Evolutionary conservation across 352 stramenopile genomes (phyloP).

Genomic region (Aphanomyces cochlioides): DNA sequence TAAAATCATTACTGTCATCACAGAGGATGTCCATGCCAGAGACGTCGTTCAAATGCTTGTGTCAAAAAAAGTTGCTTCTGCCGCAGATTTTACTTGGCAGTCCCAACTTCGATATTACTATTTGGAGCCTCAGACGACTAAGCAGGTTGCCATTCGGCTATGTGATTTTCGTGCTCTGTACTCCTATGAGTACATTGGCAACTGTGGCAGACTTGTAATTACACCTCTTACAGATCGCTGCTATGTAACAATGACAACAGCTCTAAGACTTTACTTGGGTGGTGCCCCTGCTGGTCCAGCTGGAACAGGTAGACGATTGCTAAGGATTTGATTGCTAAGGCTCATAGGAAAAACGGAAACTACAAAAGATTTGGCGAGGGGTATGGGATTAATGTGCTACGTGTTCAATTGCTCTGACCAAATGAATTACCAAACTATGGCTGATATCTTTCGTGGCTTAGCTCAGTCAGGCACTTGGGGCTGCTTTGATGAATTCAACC

Average conservation of each 20-base stretch:
- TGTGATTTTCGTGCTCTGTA: conserved; percentile 91
- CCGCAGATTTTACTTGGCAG: conserved; percentile 92
- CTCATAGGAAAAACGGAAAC: conserved; percentile 72
- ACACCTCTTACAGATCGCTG: conserved; percentile 80
- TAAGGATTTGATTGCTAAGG: not conserved
- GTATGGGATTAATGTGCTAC: conserved; percentile 77
- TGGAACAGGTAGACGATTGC: conserved; percentile 44
- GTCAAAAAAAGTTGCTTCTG: conserved; percentile 88
- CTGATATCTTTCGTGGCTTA: conserved; percentile 93
- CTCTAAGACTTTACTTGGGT: conserved; percentile 68
- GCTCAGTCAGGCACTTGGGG: conserved; percentile 94
- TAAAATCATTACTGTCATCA: conserved; percentile 97
- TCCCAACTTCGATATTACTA: conserved; percentile 94
- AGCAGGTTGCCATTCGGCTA: conserved; percentile 85
- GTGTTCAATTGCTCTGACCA: conserved; percentile 88
- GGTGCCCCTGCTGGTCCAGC: conserved; percentile 73
- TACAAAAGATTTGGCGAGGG: conserved; percentile 73
- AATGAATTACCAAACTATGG: conserved; percentile 96
- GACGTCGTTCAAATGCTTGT: conserved; percentile 93
- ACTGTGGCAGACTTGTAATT: conserved; percentile 85
- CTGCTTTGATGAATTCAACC: conserved; percentile 97
- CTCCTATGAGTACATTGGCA: conserved; percentile 96
- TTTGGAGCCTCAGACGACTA: conserved; percentile 54
- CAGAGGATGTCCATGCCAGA: conserved; percentile 95
- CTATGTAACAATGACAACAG: conserved; percentile 83